Base-by-base conservation (phyloP, 2,329 filamentous ascomycete genomes). In the Raffaelea ambrosiae region DNA sequence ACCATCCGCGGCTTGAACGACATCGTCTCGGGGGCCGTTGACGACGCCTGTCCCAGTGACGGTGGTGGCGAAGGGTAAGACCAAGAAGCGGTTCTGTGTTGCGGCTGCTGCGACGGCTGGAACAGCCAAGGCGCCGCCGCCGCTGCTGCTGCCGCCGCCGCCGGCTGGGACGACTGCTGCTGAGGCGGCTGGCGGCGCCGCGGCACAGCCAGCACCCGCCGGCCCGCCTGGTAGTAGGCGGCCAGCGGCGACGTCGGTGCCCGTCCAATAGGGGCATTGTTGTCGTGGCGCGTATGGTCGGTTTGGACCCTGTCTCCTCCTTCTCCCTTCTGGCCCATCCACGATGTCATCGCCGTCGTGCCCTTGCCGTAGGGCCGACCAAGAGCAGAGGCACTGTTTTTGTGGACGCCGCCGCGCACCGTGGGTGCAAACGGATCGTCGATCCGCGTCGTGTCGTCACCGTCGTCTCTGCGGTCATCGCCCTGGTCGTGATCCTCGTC, bases 181-280 rank as follows among this genome's bases (percentile, higher is more conserved):
- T 43, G 58, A 49, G 29, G 54, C 49, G 46, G 53, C 40, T 44
- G 56, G 18, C 56, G 43, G 47, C 55, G 43, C 23, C 62, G 58
- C 2, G 77, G 76, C 29, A 73, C 61, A 3, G 77, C 77, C 58
- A 79, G 66, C 5, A 70, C 59, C 22, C 77, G 67, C 4, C 60
- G 44, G 35, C 66, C 70, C 26, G 58, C 58, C 54, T 65, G 68
- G 22, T 41, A 46, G 11, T 19, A 18, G 5, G 39, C 26, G 13
- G 60, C 61, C n/a, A 16, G 56, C 58, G 2, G 69, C 67, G 1
- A 26, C n/a, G n/a, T n/a, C n/a, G n/a, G n/a, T n/a, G n/a, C n/a
- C n/a, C n/a, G n/a, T n/a, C n/a, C n/a, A n/a, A n/a, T n/a, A n/a
- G n/a, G n/a, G n/a, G n/a, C n/a, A n/a, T n/a, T n/a, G n/a, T n/a